Conservation (phyloP, 78 protist species). For the Dictyostelium firmibasis region DNA sequence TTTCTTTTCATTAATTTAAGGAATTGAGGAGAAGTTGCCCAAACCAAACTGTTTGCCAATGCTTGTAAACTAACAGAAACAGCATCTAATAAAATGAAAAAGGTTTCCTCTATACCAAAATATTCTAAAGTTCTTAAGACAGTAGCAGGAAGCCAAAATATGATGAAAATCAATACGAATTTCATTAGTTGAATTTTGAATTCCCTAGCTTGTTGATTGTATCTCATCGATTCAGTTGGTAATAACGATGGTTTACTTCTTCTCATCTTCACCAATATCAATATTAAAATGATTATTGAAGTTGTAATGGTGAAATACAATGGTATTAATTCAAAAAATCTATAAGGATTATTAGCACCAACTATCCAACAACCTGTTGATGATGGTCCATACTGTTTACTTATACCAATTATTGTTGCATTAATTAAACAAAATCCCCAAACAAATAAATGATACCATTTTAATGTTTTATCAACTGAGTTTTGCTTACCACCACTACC, state of each 20-base stretch:
- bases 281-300: conserved; percentile 6
- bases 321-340: conserved; percentile 60
- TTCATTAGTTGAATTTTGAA: conserved; percentile 38
- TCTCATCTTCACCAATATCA: conserved; percentile 8
- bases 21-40: conserved; percentile 52
- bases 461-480: conserved; percentile 4
- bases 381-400: conserved; percentile 52
- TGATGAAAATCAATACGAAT: conserved; percentile 24
- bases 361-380: conserved; percentile 74
- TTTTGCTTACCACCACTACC: background rate
- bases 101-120: background rate
- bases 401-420: conserved; percentile 30
- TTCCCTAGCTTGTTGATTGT: conserved; percentile 28
- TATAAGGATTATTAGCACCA: conserved; percentile 31
- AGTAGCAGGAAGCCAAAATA: conserved; percentile 54
- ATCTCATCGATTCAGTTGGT: conserved; percentile 5
- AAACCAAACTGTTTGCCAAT: conserved; percentile 23
- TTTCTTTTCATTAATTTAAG: conserved; percentile 33
- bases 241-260: background rate
- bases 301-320: conserved; percentile 36
- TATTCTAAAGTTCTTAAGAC: conserved; percentile 47
- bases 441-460: conserved; percentile 46
- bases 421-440: conserved; percentile 57
- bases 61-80: conserved; percentile 41
- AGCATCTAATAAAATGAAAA: conserved; percentile 42